These are phyloP conservation scores for Guillardia theta DNA, from an alignment of 78 protist species.

Conservation along the genomic window DNA sequence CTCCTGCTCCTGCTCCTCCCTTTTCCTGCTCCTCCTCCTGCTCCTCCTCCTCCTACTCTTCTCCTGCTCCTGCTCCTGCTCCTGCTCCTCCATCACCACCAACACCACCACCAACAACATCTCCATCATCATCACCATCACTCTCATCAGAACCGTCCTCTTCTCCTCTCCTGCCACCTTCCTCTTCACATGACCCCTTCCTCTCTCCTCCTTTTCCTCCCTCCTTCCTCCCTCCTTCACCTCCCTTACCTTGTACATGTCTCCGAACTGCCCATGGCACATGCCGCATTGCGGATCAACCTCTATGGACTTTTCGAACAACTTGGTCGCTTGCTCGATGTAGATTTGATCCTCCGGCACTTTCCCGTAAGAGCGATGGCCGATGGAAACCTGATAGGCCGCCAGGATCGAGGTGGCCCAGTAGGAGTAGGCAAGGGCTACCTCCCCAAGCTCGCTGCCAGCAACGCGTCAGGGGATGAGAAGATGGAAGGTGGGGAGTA, in stretches of 20 bases:
- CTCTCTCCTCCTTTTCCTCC: neutral
- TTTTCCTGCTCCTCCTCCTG: neutral
- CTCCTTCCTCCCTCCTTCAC: neutral
- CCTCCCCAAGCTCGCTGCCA: neutral
- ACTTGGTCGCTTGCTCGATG: constrained; percentile 16
- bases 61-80: neutral
- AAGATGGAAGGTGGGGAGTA: neutral
- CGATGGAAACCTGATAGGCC: neutral
- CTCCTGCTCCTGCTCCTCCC: neutral
- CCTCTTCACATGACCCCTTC: too few relatives aligned
- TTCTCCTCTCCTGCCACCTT: neutral
- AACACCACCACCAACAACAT: neutral
- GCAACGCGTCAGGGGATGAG: neutral
- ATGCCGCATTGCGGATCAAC: neutral
- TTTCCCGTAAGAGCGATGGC: neutral
- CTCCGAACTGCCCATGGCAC: constrained; percentile 4
- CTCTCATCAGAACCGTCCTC: neutral
- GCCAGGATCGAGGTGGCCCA: neutral
- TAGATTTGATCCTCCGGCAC: neutral
- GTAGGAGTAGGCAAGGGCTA: neutral
- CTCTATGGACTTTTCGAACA: neutral
- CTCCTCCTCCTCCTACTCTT: neutral
- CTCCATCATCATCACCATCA: neutral
- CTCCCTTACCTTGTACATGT: neutral
- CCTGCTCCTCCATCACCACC: neutral